Evolutionary conservation across 2,329 filamentous ascomycete genomes (phyloP).

Genomic region (Talaromyces sp.): DNA sequence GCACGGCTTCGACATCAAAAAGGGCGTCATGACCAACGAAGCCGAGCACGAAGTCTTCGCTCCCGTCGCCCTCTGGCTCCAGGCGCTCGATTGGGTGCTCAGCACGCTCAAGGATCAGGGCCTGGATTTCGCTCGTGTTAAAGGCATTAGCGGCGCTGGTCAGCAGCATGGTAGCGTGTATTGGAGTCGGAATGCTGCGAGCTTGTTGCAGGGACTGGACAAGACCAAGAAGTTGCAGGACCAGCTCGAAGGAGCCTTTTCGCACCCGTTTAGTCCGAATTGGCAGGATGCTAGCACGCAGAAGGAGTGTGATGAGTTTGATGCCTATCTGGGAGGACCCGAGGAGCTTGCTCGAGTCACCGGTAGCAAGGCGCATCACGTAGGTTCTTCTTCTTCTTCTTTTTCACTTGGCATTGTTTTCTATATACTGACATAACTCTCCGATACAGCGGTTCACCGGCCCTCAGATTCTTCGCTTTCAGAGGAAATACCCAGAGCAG

Average conservation of each 20-base stretch:
- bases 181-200: constrained; percentile 69
- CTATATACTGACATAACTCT: neutral
- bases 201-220: constrained; percentile 57
- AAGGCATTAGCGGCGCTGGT: constrained; percentile 81
- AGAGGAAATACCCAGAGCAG: constrained; percentile 70
- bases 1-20: constrained; percentile 69
- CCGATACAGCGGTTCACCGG: constrained; percentile 76
- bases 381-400: constrained; percentile 41
- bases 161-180: constrained; percentile 98
- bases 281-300: constrained; percentile 98
- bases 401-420: neutral
- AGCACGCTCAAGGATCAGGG: constrained; percentile 63
- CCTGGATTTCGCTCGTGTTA: constrained; percentile 68
- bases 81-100: constrained; percentile 83
- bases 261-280: constrained; percentile 84
- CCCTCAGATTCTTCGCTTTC: constrained; percentile 89
- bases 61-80: constrained; percentile 89
- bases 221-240: constrained; percentile 59
- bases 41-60: constrained; percentile 84
- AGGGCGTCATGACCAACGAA: constrained; percentile 81
- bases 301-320: constrained; percentile 83
- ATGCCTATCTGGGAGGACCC: constrained; percentile 61
- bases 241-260: constrained; percentile 69
- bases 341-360: constrained; percentile 71
- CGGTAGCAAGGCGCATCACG: constrained; percentile 91